Percentiles rank a stretch among this genome's conserved stretches.
phyloP scores from a whole-genome alignment of 2,329 filamentous ascomycete genomes.

The Colletotrichum salicis region DNA sequence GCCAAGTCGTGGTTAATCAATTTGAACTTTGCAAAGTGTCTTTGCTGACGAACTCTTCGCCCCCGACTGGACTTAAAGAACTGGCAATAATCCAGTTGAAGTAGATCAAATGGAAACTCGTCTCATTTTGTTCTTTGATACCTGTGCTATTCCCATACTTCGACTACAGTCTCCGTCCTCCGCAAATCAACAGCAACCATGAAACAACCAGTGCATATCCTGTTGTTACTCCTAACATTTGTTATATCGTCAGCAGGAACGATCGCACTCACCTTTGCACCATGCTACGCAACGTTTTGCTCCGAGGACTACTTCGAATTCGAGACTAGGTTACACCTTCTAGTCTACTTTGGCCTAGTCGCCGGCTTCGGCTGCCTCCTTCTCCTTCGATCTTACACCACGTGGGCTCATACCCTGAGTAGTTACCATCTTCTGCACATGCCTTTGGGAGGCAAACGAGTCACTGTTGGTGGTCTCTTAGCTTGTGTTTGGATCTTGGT shows the following conservation, averaged over 20 bases:
- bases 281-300: slow-evolving; percentile 34
- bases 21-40: neutral
- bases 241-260: neutral
- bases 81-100: too few relatives aligned
- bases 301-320: slow-evolving; percentile 30
- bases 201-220: neutral
- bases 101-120: neutral
- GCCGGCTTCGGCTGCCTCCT: slow-evolving; percentile 7
- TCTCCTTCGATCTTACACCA: slow-evolving; percentile 1
- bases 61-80: neutral
- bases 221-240: neutral
- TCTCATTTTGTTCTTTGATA: too few relatives aligned
- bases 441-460: slow-evolving; percentile 1
- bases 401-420: neutral
- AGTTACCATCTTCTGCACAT: neutral
- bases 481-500: slow-evolving; percentile 25
- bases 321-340: slow-evolving; percentile 29
- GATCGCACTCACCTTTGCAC: slow-evolving; percentile 27
- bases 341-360: slow-evolving; percentile 32
- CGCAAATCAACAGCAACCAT: neutral
- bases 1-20: neutral
- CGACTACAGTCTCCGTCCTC: too few relatives aligned
- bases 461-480: slow-evolving; percentile 24
- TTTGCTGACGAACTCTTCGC: too few relatives aligned
- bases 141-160: neutral